phyloP scores from a whole-genome alignment of 192 early-diverging fungal genomes.

The Entomortierella parvispora region DNA sequence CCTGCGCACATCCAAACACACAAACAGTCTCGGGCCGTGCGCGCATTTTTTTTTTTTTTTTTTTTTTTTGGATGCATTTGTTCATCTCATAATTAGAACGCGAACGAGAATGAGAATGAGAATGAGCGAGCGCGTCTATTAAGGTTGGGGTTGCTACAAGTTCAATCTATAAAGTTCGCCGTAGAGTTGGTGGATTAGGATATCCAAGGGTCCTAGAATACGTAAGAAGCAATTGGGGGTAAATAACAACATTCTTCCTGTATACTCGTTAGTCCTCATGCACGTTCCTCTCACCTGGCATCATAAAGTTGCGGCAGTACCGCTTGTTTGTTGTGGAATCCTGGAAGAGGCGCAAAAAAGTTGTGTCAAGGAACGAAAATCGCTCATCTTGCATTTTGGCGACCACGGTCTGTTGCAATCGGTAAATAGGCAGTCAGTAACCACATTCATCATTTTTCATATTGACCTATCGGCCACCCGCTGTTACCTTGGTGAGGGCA shows the following conservation, averaged over 20 bases:
- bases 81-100: too few relatives aligned
- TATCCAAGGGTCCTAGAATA: conserved; percentile 40
- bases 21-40: too few relatives aligned
- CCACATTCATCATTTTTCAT: not conserved
- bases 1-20: too few relatives aligned
- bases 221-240: not conserved
- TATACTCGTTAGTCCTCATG: too few relatives aligned
- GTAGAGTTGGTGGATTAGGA: conserved; percentile 36
- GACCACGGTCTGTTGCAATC: conserved; percentile 19
- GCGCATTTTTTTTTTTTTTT: too few relatives aligned
- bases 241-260: too few relatives aligned
- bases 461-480: not conserved
- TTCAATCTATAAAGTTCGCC: conserved; percentile 42
- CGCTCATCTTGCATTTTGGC: conserved; percentile 39
- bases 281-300: too few relatives aligned
- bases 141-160: conserved; percentile 14
- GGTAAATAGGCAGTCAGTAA: not conserved
- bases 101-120: not conserved
- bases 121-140: not conserved
- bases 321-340: conserved; percentile 17
- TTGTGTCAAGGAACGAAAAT: conserved; percentile 43
- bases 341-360: conserved; percentile 31
- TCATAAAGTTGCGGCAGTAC: conserved; percentile 40
- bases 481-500: conserved; percentile 33
- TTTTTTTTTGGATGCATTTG: too few relatives aligned